Evolutionary conservation across 176 grass and related monocot genomes (phyloP).

Genomic region (Avena sativa): DNA sequence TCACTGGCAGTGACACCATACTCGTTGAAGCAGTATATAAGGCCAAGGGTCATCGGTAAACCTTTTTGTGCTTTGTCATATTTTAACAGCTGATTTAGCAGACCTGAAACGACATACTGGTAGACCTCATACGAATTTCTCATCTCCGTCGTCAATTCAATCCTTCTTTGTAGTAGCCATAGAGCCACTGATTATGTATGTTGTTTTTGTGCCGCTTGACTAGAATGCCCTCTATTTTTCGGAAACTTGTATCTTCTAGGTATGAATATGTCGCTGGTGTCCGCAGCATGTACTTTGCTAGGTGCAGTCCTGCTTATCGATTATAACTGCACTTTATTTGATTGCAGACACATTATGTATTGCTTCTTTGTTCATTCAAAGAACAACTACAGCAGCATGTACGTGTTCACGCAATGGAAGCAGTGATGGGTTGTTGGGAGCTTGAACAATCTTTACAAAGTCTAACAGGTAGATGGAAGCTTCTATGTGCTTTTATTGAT

Average conservation of each 20-base stretch:
- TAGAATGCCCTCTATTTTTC: not conserved
- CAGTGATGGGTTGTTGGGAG: constrained; percentile 99
- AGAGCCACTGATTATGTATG: not conserved
- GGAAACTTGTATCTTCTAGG: not conserved
- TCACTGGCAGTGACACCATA: not conserved
- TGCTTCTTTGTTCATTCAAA: constrained; percentile 96
- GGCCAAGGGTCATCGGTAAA: not conserved
- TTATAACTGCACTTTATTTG: constrained; percentile 36
- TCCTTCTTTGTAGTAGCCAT: not conserved
- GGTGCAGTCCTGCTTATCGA: not conserved
- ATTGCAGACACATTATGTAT: constrained; percentile 86
- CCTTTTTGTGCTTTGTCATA: not conserved
- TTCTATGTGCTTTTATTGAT: not conserved
- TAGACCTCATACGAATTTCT: not conserved
- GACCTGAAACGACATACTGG: not conserved
- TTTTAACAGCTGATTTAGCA: not conserved
- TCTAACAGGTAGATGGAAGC: constrained; percentile 71
- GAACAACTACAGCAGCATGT: constrained; percentile 99
- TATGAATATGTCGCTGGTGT: constrained; percentile 5
- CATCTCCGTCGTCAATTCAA: not conserved
- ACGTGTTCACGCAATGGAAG: constrained; percentile 99
- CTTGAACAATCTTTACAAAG: constrained; percentile 97
- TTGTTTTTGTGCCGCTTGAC: not conserved
- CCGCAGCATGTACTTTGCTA: not conserved
- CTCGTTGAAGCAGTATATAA: not conserved